Conservation (phyloP, 2,329 filamentous ascomycete species). For the Dendrostoma leiphaemia region DNA sequence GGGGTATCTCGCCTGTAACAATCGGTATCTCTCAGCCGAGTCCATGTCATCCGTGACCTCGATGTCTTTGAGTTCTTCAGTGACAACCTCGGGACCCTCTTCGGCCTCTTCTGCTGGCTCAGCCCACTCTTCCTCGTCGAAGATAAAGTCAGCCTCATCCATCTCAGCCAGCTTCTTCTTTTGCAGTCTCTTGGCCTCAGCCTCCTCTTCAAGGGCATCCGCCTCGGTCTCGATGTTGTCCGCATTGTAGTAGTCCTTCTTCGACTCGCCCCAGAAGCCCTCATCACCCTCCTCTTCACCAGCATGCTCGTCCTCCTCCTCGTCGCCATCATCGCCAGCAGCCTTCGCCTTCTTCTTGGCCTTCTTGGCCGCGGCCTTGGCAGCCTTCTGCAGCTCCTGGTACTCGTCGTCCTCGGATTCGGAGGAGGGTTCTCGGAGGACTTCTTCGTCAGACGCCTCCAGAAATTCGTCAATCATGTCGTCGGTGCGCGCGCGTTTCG, state of each 20-base stretch:
- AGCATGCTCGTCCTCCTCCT: conserved; percentile 43
- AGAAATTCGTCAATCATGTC: conserved; percentile 64
- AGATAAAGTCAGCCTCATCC: conserved; percentile 88
- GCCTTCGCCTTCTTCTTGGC: conserved; percentile 40
- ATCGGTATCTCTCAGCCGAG: conserved; percentile 68
- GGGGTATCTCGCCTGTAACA: conserved; percentile 80
- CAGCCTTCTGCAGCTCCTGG: conserved; percentile 16
- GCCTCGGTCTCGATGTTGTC: conserved; percentile 67
- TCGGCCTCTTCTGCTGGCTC: conserved; percentile 51
- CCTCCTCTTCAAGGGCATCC: conserved; percentile 84
- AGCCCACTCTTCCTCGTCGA: conserved; percentile 86
- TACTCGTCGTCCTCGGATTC: conserved; percentile 25
- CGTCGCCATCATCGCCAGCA: conserved; percentile 62
- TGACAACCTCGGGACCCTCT: conserved; percentile 63
- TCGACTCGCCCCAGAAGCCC: conserved; percentile 83
- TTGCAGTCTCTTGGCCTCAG: conserved; percentile 82
- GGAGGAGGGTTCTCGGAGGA: conserved; percentile 31
- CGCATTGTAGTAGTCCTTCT: conserved; percentile 89
- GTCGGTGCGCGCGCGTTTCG: conserved; percentile 71
- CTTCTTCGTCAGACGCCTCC: conserved; percentile 62
- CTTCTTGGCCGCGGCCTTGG: conserved; percentile 13
- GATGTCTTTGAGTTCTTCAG: conserved; percentile 80
- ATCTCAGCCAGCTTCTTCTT: conserved; percentile 88
- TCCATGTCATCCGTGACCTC: conserved; percentile 80
- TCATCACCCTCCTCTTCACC: conserved; percentile 57